Evolutionary conservation across 140 eudicot genomes (phyloP), one percentile per base, ranked within the genome.

Genomic region (Anethum foeniculum): DNA sequence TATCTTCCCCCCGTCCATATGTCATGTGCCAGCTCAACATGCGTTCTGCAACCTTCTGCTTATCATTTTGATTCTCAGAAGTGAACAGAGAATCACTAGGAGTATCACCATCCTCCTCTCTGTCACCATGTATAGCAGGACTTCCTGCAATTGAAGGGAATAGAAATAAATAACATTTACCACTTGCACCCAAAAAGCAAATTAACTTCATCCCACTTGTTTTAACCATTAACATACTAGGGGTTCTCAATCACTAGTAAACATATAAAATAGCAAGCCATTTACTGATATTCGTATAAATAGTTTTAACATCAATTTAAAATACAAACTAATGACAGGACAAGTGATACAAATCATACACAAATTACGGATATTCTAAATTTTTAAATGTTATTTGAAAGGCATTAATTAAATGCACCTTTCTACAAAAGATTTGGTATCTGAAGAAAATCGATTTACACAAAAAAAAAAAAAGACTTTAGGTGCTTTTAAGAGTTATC

Each of bases 21-120:
- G 75, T 85, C 88, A 78, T 84, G 65, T 85, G 93, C 93, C 93
- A 89, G 77, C 91, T 82, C 85, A 90, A 83, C 90, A 87, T 80
- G 14, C 90, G 87, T 80, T 87, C 87, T 16, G 88, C 71, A 71
- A 86, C 73, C 83, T 87, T 85, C 83, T 81, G 86, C 84, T 87
- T 85, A 72, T 82, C 85, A 39, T 28, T 82, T 62, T 85, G 91
- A 78, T 75, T 85, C 71, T 75, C 86, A 34, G 89, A 48, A 46
- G 91, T 51, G 80, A 83, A 80, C 60, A 80, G 87, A 14, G 78
- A 56, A 36, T 89, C 89, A 71, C 62, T 86, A 30, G 65, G 85
- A 51, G 68, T 73, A 74, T 81, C 91, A 67, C 68, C 86, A 62
- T 80, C 92, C 58, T 88, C 92, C 78, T 77, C 88, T 39, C 80